A percentile compares a stretch with the other conserved stretches of the same genome.
Evolutionary conservation across 2,329 filamentous ascomycete genomes (phyloP).

Genomic region (Penicillium fuscoglaucum): DNA sequence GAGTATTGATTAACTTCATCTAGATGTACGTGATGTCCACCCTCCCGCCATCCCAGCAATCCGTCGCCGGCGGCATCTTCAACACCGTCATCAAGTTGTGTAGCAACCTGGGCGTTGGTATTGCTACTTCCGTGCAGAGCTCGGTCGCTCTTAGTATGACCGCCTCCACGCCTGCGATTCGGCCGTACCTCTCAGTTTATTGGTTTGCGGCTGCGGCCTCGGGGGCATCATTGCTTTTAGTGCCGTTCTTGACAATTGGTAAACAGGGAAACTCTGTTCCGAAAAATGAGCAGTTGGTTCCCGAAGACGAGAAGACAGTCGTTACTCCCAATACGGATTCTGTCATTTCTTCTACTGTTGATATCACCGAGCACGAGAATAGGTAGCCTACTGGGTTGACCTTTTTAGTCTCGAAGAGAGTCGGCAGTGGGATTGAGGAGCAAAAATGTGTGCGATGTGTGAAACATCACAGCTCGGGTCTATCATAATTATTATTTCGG

Average conservation of each 20-base stretch:
- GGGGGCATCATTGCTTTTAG: constrained; percentile 28
- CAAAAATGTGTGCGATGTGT: background rate
- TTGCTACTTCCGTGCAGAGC: constrained; percentile 51
- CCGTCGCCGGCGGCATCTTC: constrained; percentile 66
- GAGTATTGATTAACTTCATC: constrained; percentile 5
- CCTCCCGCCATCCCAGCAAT: constrained; percentile 62
- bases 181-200: constrained; percentile 32
- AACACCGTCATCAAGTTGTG: constrained; percentile 65
- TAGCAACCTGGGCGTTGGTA: constrained; percentile 60
- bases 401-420: background rate
- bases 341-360: background rate
- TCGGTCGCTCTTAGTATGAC: constrained; percentile 22
- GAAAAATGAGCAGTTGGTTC: background rate
- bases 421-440: background rate
- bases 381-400: background rate
- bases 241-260: constrained; percentile 33
- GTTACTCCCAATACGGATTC: background rate
- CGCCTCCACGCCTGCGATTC: constrained; percentile 20
- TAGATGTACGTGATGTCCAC: constrained; percentile 70
- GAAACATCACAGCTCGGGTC: background rate
- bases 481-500: background rate
- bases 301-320: constrained; percentile 1
- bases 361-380: background rate
- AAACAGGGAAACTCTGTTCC: constrained; percentile 27
- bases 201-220: constrained; percentile 33